phyloP scores from a whole-genome alignment of 257 asterid genomes.

The Nicotiana undulata region DNA sequence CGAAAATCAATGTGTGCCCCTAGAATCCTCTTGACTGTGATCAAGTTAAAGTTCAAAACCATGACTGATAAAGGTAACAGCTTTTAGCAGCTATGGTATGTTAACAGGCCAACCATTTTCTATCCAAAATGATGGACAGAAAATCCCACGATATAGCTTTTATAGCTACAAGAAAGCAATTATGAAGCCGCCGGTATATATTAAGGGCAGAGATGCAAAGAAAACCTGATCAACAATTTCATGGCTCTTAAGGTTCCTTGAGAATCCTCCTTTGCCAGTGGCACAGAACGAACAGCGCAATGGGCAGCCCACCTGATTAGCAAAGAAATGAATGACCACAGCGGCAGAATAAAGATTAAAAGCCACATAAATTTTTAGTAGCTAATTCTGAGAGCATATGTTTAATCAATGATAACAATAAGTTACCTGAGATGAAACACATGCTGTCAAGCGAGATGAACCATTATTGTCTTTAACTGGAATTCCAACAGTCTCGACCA shows the following conservation, averaged over 20 bases:
- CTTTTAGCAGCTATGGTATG: background rate
- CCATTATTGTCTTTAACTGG: slow-evolving; percentile 70
- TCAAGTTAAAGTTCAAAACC: background rate
- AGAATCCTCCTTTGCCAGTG: slow-evolving; percentile 92
- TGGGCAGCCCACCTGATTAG: slow-evolving; percentile 83
- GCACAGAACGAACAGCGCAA: slow-evolving; percentile 93
- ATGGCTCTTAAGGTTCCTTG: slow-evolving; percentile 87
- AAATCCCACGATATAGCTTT: background rate
- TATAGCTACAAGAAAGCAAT: background rate
- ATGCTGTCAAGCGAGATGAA: slow-evolving; percentile 80
- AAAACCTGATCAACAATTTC: slow-evolving; percentile 92
- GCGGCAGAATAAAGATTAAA: background rate
- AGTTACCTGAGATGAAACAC: slow-evolving; percentile 91
- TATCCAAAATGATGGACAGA: background rate
- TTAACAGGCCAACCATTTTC: background rate
- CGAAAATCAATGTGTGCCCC: background rate
- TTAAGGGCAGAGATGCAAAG: background rate
- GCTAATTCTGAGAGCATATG: background rate
- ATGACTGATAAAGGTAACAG: background rate
- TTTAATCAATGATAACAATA: background rate
- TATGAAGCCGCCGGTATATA: background rate
- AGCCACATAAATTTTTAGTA: background rate
- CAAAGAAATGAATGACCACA: slow-evolving; percentile 7
- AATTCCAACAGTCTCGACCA: slow-evolving; percentile 97
- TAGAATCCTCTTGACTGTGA: background rate